A percentile compares a stretch with the other conserved stretches of the same genome.
These are phyloP conservation scores for Graphilbum sp. DNA, from an alignment of 2,329 filamentous ascomycete species.

Conservation along the genomic window DNA sequence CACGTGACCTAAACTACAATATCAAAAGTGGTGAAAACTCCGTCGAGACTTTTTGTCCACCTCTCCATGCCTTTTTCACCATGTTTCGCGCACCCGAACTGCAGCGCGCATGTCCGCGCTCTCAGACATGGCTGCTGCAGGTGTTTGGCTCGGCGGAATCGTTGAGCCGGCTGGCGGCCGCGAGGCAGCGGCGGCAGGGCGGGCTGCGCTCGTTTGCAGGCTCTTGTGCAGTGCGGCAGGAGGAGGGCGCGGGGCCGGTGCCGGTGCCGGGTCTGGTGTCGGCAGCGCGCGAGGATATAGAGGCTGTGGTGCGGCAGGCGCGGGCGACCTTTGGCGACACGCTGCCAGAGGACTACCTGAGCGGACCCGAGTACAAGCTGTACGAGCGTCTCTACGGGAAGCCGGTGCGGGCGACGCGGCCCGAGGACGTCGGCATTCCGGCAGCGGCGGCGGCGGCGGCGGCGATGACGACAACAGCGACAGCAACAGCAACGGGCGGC, in stretches of 20 bases:
- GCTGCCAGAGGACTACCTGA: constrained; percentile 56
- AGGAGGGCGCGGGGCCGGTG: too few relatives aligned
- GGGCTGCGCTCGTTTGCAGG: too few relatives aligned
- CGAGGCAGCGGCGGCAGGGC: background rate
- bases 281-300: constrained; percentile 24
- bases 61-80: background rate
- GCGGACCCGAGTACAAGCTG: constrained; percentile 51
- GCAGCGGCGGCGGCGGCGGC: background rate
- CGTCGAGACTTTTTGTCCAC: too few relatives aligned
- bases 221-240: background rate
- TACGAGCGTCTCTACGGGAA: constrained; percentile 72
- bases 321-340: constrained; percentile 62
- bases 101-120: constrained; percentile 9
- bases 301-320: constrained; percentile 51
- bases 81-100: constrained; percentile 8
- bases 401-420: constrained; percentile 44
- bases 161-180: too few relatives aligned
- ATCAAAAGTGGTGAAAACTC: too few relatives aligned
- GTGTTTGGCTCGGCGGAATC: constrained; percentile 5
- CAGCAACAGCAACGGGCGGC: background rate
- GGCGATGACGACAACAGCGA: background rate
- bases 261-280: too few relatives aligned
- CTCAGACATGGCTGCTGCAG: constrained; percentile 9
- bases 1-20: constrained; percentile 5
- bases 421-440: constrained; percentile 40